These are phyloP conservation scores for Pestalotiopsis fici DNA, from an alignment of 2,329 filamentous ascomycete genomes.

Conservation along the genomic window DNA sequence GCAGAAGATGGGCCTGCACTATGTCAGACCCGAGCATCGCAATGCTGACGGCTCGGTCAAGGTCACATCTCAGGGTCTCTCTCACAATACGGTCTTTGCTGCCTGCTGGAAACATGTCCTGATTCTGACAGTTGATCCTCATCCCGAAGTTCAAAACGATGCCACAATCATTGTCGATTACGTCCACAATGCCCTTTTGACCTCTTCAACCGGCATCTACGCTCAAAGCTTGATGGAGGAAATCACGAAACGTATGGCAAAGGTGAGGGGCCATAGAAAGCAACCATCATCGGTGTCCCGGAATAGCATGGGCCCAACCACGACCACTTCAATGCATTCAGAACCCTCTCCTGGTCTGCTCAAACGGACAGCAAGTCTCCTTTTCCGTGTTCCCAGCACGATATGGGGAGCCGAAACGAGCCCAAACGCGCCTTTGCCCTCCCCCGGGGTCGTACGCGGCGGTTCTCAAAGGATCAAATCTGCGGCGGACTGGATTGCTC, in stretches of 20 bases:
- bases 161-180: conserved; percentile 85
- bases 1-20: conserved; percentile 65
- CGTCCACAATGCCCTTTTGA: conserved; percentile 75
- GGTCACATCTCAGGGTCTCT: conserved; percentile 59
- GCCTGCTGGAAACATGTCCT: conserved; percentile 93
- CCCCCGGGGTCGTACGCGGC: conserved; percentile 35
- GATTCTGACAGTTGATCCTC: conserved; percentile 89
- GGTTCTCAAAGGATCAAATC: conserved; percentile 41
- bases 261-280: conserved; percentile 45
- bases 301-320: conserved; percentile 39
- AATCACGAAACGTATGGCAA: conserved; percentile 55
- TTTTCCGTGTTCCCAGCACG: conserved; percentile 52
- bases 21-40: conserved; percentile 56
- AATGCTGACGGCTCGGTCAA: conserved; percentile 61
- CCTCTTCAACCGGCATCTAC: conserved; percentile 72
- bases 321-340: conserved; percentile 37
- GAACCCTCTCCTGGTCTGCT: conserved; percentile 59
- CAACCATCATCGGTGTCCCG: conserved; percentile 41
- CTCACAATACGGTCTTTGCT: conserved; percentile 88
- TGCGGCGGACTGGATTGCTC: conserved; percentile 45
- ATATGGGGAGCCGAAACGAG: conserved; percentile 50
- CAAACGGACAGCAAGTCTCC: conserved; percentile 63
- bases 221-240: conserved; percentile 76
- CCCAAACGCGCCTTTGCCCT: conserved; percentile 25
- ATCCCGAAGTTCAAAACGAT: conserved; percentile 87